Evolutionary conservation across 2,329 filamentous ascomycete genomes (phyloP), one percentile per base, ranked within the genome.

Genomic region (Bipolaris victoriae): DNA sequence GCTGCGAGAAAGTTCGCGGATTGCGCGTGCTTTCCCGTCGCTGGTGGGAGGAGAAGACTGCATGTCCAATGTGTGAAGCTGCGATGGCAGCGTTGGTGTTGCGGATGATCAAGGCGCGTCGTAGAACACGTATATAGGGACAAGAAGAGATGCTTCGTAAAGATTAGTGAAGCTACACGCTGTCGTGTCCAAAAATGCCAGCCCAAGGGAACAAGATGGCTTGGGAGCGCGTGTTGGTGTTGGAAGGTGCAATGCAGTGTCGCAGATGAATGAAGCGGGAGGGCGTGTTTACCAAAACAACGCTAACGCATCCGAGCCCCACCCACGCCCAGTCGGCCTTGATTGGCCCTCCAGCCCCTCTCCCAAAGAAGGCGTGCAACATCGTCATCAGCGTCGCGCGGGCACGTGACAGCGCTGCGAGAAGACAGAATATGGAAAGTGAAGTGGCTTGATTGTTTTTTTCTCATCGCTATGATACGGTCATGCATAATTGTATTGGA

Each of bases 11-110:
- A 77, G 68, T 56, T 77, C 74, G 7, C 74, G 67, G 26, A 77
- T 69, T 47, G 73, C 69, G 52, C 74, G 73, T 59, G 72, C 73
- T 65, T 76, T 76, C 60, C 70, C 75, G 18, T 72, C 72, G 62
- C 70, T 76, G 41, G 60, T 65, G 24, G 70, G 71, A 50, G 75
- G 74, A 39, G 74, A 77, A 15, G 73, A 74, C 54, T 76, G 70
- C 74, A 77, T 76, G 47, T 55, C 57, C 56, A 54, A 41, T 47
- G 39, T 58, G 52, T 60, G 61, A 64, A 56, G 67, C 62, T 65
- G 63, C 60, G 55, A 46, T 31, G 39, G 43, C 62, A 66, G 63
- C 58, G 60, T 48, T 62, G 58, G 56, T 54, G 43, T 16, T 20
- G 43, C 7, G 15, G 55, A 54, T 52, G 55, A 39, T 62, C 68